Evolutionary conservation across 768 basidiomycete species (phyloP).

Genomic region (Dendrothele bispora): DNA sequence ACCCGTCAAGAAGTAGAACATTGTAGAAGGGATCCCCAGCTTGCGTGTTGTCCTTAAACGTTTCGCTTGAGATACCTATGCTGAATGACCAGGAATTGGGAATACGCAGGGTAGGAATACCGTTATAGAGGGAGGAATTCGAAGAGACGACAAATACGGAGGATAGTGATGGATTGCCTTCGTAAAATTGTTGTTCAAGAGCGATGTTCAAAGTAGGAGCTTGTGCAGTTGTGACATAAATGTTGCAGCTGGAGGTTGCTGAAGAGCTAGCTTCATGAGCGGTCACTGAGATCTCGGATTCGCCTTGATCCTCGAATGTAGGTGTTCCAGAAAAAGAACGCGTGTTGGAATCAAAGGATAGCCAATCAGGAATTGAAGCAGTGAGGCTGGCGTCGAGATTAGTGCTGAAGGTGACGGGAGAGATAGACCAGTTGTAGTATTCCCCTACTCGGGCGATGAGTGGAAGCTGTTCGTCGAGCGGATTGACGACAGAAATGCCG

Average conservation of each 20-base stretch:
- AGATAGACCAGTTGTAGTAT: constrained; percentile 70
- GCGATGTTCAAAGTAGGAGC: constrained; percentile 55
- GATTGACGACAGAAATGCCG: constrained; percentile 53
- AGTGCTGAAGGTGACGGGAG: constrained; percentile 63
- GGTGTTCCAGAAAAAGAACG: constrained; percentile 74
- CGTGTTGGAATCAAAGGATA: constrained; percentile 63
- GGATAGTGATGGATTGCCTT: constrained; percentile 63
- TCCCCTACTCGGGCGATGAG: constrained; percentile 68
- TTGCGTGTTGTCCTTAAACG: constrained; percentile 53
- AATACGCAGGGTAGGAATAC: constrained; percentile 63
- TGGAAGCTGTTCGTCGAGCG: constrained; percentile 74
- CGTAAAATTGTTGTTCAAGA: constrained; percentile 59
- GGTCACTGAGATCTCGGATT: constrained; percentile 57
- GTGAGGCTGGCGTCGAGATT: constrained; percentile 42
- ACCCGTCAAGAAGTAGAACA: constrained; percentile 65
- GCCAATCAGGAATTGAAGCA: constrained; percentile 70
- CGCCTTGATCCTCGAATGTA: constrained; percentile 57
- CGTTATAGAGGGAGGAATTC: constrained; percentile 53
- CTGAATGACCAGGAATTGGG: constrained; percentile 89
- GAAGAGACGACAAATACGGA: constrained; percentile 72
- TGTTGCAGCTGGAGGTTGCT: constrained; percentile 51
- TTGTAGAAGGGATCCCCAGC: too few species aligned
- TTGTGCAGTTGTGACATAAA: constrained; percentile 56
- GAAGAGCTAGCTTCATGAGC: constrained; percentile 55
- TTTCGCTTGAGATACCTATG: constrained; percentile 73